These are phyloP conservation scores for Pulveroboletus frians DNA, from an alignment of 768 basidiomycete species.

Conservation along the genomic window DNA sequence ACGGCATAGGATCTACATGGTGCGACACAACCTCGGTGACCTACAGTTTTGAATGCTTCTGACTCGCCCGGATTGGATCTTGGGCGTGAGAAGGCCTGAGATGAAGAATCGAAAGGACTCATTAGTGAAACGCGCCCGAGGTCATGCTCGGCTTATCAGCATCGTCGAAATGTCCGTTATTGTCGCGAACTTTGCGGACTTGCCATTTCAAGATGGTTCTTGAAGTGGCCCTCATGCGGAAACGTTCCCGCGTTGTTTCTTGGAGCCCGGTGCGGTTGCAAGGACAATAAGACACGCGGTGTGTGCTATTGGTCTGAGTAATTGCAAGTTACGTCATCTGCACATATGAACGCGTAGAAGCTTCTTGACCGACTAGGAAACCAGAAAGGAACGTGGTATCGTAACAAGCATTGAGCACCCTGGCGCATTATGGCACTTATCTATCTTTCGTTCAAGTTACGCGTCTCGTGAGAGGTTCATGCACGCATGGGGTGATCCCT, in stretches of 20 bases:
- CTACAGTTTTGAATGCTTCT: not conserved
- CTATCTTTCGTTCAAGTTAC: not conserved
- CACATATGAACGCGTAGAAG: not conserved
- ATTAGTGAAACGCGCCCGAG: not conserved
- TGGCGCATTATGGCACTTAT: not conserved
- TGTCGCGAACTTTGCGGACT: constrained; percentile 16
- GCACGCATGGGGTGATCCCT: constrained; percentile 4
- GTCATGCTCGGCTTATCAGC: not conserved
- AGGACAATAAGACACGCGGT: not conserved
- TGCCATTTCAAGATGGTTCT: constrained; percentile 10
- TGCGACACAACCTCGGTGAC: too few relatives aligned
- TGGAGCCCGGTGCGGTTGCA: not conserved
- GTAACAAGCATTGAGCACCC: not conserved
- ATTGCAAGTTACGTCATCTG: not conserved
- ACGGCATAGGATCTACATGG: not conserved
- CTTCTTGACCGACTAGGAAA: constrained; percentile 3
- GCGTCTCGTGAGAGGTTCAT: not conserved
- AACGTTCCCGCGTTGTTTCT: constrained; percentile 1
- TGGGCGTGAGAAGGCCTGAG: constrained; percentile 1
- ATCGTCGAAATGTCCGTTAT: constrained; percentile 13
- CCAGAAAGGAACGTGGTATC: not conserved
- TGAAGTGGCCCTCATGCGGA: not conserved
- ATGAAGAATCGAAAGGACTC: not conserved
- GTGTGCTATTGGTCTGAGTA: not conserved
- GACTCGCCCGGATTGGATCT: not conserved